Conservation (phyloP, 2,329 filamentous ascomycete species). For the Diaporthe longicolla region DNA sequence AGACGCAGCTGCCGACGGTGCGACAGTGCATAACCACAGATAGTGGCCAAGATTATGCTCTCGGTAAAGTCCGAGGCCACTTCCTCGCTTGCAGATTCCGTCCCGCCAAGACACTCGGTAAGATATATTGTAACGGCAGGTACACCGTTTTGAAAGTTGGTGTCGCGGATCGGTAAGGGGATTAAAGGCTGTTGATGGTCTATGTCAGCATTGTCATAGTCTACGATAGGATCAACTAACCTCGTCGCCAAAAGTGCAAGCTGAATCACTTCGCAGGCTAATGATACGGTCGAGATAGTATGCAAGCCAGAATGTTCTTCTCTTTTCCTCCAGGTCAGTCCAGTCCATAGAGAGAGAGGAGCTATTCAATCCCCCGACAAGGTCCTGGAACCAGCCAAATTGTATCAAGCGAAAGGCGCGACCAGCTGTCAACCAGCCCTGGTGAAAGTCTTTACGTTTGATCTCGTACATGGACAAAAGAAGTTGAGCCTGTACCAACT, state of each 20-base stretch:
- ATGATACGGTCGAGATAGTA: conserved; percentile 16
- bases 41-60: conserved; percentile 6
- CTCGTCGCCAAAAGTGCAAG: conserved; percentile 15
- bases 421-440: background rate
- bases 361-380: background rate
- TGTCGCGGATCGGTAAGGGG: background rate
- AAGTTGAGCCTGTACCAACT: background rate
- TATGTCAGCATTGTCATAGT: background rate
- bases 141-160: background rate
- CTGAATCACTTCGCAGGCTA: background rate
- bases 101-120: background rate
- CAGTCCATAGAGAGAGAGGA: background rate
- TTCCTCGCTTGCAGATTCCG: background rate
- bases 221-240: background rate
- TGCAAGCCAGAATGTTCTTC: conserved; percentile 8
- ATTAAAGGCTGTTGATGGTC: background rate
- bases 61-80: background rate
- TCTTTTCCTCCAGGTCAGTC: conserved; percentile 4
- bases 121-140: background rate
- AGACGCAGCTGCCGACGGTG: background rate
- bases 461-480: background rate
- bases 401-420: background rate
- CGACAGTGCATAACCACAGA: background rate
- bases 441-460: background rate
- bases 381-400: conserved; percentile 13